Base-by-base conservation (phyloP, 2,329 filamentous ascomycete species). In the Cercospora sp. region DNA sequence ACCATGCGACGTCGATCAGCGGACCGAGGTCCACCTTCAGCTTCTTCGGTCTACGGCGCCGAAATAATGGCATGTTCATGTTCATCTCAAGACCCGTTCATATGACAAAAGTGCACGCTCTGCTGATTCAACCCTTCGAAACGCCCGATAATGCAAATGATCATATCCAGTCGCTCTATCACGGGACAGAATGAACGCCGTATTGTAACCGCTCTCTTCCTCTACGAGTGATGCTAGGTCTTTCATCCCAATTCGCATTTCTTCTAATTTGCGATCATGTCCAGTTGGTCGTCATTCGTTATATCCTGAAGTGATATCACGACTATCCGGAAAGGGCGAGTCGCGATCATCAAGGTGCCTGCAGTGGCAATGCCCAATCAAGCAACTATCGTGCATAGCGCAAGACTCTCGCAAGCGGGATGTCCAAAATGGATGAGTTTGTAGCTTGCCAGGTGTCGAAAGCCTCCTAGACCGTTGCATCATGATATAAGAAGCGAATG, bases 401-500 rank as follows among this genome's bases (percentile, higher is more conserved):
- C 30, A 8, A 24, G n/a, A 37, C 8, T 32, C n/a, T 28, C 55
- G 4, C 32, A 24, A 13, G n/a, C 32, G n/a, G 2, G 55, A 59
- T 37, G 28, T 28, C 28, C 55, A 21, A 24, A 37, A 4, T 28
- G 1, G 18, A 0, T 34, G 28, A 3, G 8, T 30, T 26, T 2
- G 18, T 34, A 32, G 16, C 8, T 12, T 28, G 13, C 55, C 30
- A 34, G 30, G 12, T 3, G 16, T 8, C 8, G n/a, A 37, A 37
- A n/a, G 30, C 55, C 28, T 37, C 16, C 55, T 59, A 65, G 10
- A 84, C 83, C 40, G 76, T 90, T 76, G 93, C 91, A 79, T 99
- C 95, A 78, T 99, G 93, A 78, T 97, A 99, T 72, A 93, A 88
- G 78, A 98, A 99, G 74, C 91, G 89, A 70, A 99, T 97, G 80